Evolutionary conservation across 148 eudicot genomes (phyloP), one percentile per base, ranked within the genome.

Genomic region (Rhododendron molle): DNA sequence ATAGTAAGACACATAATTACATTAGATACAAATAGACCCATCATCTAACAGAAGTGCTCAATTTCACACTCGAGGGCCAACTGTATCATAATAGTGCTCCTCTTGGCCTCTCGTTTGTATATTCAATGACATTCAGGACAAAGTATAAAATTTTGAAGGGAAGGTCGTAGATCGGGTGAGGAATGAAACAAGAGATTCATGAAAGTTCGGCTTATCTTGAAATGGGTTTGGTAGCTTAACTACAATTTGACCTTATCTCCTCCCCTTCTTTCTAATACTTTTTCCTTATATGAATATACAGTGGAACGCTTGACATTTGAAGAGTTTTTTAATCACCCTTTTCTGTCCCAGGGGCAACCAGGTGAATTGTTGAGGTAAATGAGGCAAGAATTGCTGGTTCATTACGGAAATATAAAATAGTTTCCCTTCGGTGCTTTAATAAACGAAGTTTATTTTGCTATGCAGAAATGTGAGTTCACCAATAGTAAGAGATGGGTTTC

Each of bases 221-320:
- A 72, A 47, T 43, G 78, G 49, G n/a, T 50, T 83, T 32, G 4
- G 67, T 20, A 15, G 50, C 50, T 54, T 38, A 60, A 32, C 62
- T 44, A 23, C 69, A 86, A 52, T 81, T 69, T 16, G 12, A 82
- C 54, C 38, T 3, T 82, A 74, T 80, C 60, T 83, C 47, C 7
- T 81, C 26, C 69, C 46, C 46, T 72, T 50, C 77, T 80, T 74
- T 80, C n/a, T 81, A 23, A 81, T 43, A 12, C 56, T 47, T 73
- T 73, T 34, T 47, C 47, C 16, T 84, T 77, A 84, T 65, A 78
- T 76, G 86, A 65, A 34, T 88, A 16, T 83, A 88, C 95, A 95
- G 98, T 94, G 84, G 98, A 95, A 83, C 91, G 98, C 14, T 86
- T 95, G 86, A 94, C 98, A 76, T 95, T 95, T 90, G 97, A 95